Evolutionary conservation across 495 filamentous ascomycete species (phyloP).

Genomic region (Cercophora sp.): DNA sequence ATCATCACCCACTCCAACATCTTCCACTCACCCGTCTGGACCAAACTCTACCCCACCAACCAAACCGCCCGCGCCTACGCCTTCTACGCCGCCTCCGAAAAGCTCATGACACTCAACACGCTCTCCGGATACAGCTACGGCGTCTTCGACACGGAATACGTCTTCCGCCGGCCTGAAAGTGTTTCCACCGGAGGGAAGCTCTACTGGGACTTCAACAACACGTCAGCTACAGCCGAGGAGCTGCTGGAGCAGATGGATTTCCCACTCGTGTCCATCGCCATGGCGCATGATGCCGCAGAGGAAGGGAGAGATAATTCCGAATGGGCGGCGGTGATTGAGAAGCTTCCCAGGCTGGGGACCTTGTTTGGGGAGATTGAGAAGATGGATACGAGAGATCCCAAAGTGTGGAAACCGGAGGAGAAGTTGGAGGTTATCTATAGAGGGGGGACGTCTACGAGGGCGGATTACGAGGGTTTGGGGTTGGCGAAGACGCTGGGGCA

Average conservation of each 20-base stretch:
- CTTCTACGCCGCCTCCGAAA: constrained; percentile 2
- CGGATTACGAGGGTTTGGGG: constrained; percentile 30
- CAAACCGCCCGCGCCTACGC: constrained; percentile 22
- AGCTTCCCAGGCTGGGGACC: background rate
- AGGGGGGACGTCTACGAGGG: constrained; percentile 36
- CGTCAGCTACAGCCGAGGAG: constrained; percentile 9
- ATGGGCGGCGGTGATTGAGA: constrained; percentile 9
- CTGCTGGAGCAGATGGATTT: constrained; percentile 39
- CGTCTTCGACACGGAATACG: constrained; percentile 45
- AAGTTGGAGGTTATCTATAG: constrained; percentile 34
- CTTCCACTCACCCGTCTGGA: constrained; percentile 37
- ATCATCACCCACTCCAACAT: constrained; percentile 36
- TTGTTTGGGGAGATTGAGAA: background rate
- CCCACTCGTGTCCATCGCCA: constrained; percentile 38
- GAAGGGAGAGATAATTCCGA: constrained; percentile 18
- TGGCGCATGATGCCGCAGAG: constrained; percentile 33
- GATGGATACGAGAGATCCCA: constrained; percentile 10
- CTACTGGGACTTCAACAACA: constrained; percentile 34
- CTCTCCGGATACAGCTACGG: constrained; percentile 37
- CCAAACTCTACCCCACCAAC: constrained; percentile 25
- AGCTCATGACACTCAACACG: background rate
- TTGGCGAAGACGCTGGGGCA: constrained; percentile 35
- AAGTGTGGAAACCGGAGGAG: constrained; percentile 22
- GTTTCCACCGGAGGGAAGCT: constrained; percentile 35
- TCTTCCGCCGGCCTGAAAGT: constrained; percentile 38